A percentile compares a stretch with the other conserved stretches of the same genome.
These are phyloP conservation scores for Cornus controversa DNA, from an alignment of 148 eudicot species.

Conservation along the genomic window DNA sequence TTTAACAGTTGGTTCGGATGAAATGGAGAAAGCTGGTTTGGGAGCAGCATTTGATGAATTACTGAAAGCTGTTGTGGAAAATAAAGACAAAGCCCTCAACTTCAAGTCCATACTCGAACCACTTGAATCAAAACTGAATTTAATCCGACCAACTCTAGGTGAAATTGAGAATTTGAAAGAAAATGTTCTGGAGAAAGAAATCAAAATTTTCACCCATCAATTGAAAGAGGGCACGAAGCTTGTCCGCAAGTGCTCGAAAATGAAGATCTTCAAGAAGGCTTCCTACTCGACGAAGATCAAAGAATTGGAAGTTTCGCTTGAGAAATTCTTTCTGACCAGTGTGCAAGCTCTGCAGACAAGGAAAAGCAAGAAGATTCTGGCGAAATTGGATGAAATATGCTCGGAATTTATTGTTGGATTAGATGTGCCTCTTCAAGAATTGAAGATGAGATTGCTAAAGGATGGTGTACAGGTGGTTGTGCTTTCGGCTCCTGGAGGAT, in stretches of 20 bases:
- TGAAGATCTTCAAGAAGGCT: slow-evolving; percentile 1
- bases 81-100: background rate
- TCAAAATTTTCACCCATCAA: background rate
- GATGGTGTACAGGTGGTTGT: too few species aligned
- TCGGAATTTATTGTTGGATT: slow-evolving; percentile 15
- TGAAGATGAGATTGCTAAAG: too few species aligned
- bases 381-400: background rate
- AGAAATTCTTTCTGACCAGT: slow-evolving; percentile 4
- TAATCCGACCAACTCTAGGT: background rate
- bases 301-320: slow-evolving; percentile 2
- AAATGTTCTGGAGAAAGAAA: background rate
- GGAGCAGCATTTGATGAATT: too few species aligned
- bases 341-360: background rate
- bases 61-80: too few species aligned
- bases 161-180: background rate
- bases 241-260: background rate
- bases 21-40: too few species aligned
- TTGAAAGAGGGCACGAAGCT: background rate
- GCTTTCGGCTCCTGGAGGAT: too few species aligned
- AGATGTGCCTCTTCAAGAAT: background rate
- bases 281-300: background rate
- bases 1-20: too few species aligned
- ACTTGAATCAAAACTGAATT: background rate
- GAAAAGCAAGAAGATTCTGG: background rate
- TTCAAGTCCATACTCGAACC: background rate